phyloP scores from a whole-genome alignment of 129 eudicot genomes.

The Artemisia tridentata region DNA sequence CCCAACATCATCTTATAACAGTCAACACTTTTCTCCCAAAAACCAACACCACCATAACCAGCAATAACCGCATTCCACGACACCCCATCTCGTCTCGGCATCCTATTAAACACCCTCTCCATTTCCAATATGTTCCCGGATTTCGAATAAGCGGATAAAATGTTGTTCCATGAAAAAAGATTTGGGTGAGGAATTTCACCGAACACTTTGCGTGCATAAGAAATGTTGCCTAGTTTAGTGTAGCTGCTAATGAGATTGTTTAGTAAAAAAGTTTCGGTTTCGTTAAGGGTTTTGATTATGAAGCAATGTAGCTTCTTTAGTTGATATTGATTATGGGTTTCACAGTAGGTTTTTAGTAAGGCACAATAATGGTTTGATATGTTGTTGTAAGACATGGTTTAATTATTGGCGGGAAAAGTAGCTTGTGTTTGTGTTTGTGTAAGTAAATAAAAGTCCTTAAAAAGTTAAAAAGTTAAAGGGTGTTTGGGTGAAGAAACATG shows the following conservation, averaged over 20 bases:
- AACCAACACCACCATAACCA: slow-evolving; percentile 49
- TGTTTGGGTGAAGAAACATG: too few species aligned
- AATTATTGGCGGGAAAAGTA: neutral
- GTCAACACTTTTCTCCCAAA: slow-evolving; percentile 42
- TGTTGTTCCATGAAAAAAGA: slow-evolving; percentile 74
- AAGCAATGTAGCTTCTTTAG: slow-evolving; percentile 66
- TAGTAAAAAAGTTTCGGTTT: slow-evolving; percentile 60
- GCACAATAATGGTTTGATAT: slow-evolving; percentile 60
- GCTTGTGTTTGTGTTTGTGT: too few species aligned
- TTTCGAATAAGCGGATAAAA: slow-evolving; percentile 71
- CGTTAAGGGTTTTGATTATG: slow-evolving; percentile 48
- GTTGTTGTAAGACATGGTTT: neutral
- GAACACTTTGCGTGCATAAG: slow-evolving; percentile 81
- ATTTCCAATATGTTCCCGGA: slow-evolving; percentile 51
- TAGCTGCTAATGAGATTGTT: slow-evolving; percentile 63
- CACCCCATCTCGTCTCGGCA: slow-evolving; percentile 71
- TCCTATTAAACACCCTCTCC: slow-evolving; percentile 48
- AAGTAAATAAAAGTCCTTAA: too few species aligned
- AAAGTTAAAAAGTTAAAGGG: too few species aligned
- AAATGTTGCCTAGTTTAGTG: slow-evolving; percentile 39
- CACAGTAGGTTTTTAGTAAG: slow-evolving; percentile 65
- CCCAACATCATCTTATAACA: slow-evolving; percentile 45
- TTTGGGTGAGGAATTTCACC: slow-evolving; percentile 77
- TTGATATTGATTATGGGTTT: slow-evolving; percentile 51
- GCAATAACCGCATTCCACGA: slow-evolving; percentile 86